A percentile compares a stretch with the other conserved stretches of the same genome.
These are phyloP conservation scores for Colletotrichum navitas DNA, from an alignment of 2,329 filamentous ascomycete species.

Conservation along the genomic window DNA sequence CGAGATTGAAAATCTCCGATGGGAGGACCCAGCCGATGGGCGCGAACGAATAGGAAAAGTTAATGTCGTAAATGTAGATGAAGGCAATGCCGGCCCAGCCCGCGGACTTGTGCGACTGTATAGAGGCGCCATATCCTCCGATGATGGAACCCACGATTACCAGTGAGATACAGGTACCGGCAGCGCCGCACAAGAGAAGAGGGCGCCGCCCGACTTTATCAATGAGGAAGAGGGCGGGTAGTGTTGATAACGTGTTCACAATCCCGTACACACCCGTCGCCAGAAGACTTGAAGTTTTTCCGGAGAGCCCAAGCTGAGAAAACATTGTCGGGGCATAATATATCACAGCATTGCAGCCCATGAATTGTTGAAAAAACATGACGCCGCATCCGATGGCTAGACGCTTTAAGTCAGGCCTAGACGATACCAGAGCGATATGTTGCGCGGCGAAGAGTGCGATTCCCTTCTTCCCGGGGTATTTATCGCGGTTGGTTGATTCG, in stretches of 20 bases:
- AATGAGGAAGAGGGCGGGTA: background rate
- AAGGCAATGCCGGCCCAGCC: conserved; percentile 71
- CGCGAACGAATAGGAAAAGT: conserved; percentile 52
- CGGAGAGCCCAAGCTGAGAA: background rate
- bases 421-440: background rate
- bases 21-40: conserved; percentile 69
- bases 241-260: background rate
- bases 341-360: background rate
- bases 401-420: background rate
- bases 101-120: conserved; percentile 60
- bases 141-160: background rate
- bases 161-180: background rate
- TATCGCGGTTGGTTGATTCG: background rate
- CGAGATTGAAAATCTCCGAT: conserved; percentile 70
- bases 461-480: background rate
- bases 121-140: conserved; percentile 54
- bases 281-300: background rate
- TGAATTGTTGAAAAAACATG: background rate
- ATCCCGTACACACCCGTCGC: background rate
- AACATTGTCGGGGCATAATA: background rate
- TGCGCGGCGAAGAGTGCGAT: background rate
- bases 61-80: conserved; percentile 65
- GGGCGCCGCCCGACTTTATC: background rate
- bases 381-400: background rate
- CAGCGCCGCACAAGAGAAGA: background rate